A percentile compares a stretch with the other conserved stretches of the same genome.
Conservation (phyloP, 345 rosid species). For the Boechera retrofracta region DNA sequence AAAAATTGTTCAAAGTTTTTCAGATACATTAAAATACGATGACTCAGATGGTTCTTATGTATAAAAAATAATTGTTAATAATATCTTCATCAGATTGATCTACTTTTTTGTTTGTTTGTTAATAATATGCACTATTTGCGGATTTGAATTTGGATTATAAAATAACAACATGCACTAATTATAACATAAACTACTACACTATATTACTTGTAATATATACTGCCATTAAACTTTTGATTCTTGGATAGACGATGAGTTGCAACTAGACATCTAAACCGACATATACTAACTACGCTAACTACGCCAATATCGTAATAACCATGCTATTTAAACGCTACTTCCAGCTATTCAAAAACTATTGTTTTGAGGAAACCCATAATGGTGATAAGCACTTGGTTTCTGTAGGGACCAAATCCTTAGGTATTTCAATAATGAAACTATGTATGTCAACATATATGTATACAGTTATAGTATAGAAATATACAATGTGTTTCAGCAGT, state of each 20-base stretch:
- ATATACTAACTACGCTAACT: not conserved
- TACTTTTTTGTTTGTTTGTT: too few relatives aligned
- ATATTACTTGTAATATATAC: too few relatives aligned
- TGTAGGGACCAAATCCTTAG: slow-evolving; percentile 10
- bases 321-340: slow-evolving; percentile 8
- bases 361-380: slow-evolving; percentile 33
- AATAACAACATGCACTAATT: not conserved
- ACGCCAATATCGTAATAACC: not conserved
- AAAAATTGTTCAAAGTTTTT: not conserved
- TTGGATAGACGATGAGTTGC: slow-evolving; percentile 11
- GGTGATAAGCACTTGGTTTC: slow-evolving; percentile 9
- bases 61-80: too few relatives aligned
- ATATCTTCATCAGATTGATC: too few relatives aligned
- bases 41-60: not conserved
- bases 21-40: not conserved
- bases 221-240: not conserved
- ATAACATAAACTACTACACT: not conserved
- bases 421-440: not conserved
- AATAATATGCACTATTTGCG: too few relatives aligned
- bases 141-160: not conserved
- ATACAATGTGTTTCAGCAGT: not conserved
- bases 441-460: not conserved
- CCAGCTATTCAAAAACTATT: not conserved
- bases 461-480: not conserved
- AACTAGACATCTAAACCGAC: slow-evolving; percentile 25